Conservation (phyloP, 768 basidiomycete genomes). For the Panellus pusillus region DNA sequence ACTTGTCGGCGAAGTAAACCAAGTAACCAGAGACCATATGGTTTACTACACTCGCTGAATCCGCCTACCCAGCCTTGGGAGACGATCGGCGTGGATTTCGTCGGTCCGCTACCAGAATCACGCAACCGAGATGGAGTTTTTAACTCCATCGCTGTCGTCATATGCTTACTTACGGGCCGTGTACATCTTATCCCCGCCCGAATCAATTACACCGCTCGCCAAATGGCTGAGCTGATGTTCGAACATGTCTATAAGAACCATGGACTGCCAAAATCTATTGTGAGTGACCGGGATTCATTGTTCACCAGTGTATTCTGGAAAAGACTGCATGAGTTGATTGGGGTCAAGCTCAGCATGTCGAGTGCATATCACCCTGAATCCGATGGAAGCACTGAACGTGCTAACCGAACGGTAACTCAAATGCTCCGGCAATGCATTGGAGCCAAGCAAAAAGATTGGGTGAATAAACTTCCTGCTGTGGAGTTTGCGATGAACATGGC, state of each 20-base stretch:
- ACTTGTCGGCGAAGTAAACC: slow-evolving; percentile 12
- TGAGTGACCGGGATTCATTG: slow-evolving; percentile 27
- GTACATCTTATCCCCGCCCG: slow-evolving; percentile 25
- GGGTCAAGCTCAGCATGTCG: slow-evolving; percentile 14
- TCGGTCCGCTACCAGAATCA: slow-evolving; percentile 19
- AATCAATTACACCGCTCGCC: slow-evolving; percentile 20
- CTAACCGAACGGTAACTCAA: slow-evolving; percentile 26
- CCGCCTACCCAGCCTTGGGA: slow-evolving; percentile 26
- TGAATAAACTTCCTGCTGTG: slow-evolving; percentile 16
- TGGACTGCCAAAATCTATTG: slow-evolving; percentile 29
- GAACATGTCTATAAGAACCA: slow-evolving; percentile 27
- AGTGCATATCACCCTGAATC: slow-evolving; percentile 8
- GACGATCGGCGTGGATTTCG: slow-evolving; percentile 23
- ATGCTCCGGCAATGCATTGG: slow-evolving; percentile 24
- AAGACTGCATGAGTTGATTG: slow-evolving; percentile 13
- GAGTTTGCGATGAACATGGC: not conserved
- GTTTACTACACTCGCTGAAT: slow-evolving; percentile 18
- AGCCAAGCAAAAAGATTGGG: slow-evolving; percentile 29
- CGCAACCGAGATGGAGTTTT: slow-evolving; percentile 21
- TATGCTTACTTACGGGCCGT: slow-evolving; percentile 26
- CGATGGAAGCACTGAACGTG: slow-evolving; percentile 4
- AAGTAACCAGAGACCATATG: slow-evolving; percentile 15
- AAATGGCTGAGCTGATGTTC: slow-evolving; percentile 29
- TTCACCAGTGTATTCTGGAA: slow-evolving; percentile 29
- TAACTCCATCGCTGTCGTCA: slow-evolving; percentile 26